These are phyloP conservation scores for Pseudogymnoascus sp. DNA, from an alignment of 2,329 filamentous ascomycete genomes.

Conservation along the genomic window DNA sequence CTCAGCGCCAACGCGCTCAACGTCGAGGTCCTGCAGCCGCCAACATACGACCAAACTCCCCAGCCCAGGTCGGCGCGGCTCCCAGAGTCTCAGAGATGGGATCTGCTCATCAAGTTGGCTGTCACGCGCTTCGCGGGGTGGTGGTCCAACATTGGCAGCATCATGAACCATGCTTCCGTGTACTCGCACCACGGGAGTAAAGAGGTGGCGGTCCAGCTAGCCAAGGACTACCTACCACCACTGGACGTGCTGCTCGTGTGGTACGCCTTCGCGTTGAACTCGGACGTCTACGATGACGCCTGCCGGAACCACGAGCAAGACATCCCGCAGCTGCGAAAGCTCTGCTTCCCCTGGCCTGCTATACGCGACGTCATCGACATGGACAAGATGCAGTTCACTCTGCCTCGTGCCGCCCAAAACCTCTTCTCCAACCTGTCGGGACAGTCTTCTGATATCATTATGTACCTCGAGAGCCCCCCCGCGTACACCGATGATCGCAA, in stretches of 20 bases:
- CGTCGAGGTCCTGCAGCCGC: neutral
- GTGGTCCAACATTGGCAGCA: neutral
- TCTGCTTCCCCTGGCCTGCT: conserved; percentile 13
- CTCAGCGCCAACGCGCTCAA: neutral
- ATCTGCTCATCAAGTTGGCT: neutral
- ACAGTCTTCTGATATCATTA: conserved; percentile 10
- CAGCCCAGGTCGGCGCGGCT: neutral
- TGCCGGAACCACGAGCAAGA: conserved; percentile 7
- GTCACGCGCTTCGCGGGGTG: neutral
- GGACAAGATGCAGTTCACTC: conserved; percentile 3
- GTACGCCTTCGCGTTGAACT: neutral
- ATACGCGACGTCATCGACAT: conserved; percentile 12
- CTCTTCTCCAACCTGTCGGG: conserved; percentile 10
- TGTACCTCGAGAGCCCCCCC: conserved; percentile 12
- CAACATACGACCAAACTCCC: neutral
- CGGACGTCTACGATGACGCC: neutral
- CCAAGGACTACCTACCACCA: conserved; percentile 11
- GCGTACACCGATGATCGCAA: neutral
- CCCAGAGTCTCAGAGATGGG: neutral
- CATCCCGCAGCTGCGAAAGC: conserved; percentile 3
- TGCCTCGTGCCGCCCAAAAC: conserved; percentile 10
- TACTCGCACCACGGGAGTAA: neutral
- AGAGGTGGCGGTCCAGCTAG: conserved; percentile 10
- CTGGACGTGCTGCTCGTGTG: conserved; percentile 11
- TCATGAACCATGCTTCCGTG: neutral